These are phyloP conservation scores for Globisporangium apiculatum DNA, from an alignment of 352 stramenopile species.

Conservation along the genomic window DNA sequence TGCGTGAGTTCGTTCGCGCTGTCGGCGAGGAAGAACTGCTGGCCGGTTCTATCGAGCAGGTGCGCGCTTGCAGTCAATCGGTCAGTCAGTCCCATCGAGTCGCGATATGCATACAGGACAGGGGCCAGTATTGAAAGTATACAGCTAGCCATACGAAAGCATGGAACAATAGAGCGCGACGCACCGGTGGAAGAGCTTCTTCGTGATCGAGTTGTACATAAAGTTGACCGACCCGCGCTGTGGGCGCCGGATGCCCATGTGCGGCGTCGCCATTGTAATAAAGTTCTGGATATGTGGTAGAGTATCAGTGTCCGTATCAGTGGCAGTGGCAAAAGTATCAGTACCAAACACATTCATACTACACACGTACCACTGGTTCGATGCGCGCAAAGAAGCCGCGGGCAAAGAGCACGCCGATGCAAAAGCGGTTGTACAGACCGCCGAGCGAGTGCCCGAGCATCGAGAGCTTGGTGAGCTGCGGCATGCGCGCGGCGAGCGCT, in stretches of 20 bases:
- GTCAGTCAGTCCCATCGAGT: too few species aligned
- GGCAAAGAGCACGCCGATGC: conserved; percentile 52
- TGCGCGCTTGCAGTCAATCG: too few species aligned
- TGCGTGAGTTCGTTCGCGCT: conserved; percentile 35
- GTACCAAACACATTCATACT: not conserved
- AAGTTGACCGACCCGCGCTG: conserved; percentile 51
- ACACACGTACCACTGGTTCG: conserved; percentile 42
- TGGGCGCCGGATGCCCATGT: conserved; percentile 65
- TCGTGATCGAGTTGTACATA: conserved; percentile 55
- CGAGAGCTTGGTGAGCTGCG: conserved; percentile 56
- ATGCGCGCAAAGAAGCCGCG: conserved; percentile 65
- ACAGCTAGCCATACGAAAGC: not conserved
- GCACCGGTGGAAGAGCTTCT: conserved; percentile 62
- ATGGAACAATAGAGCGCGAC: not conserved
- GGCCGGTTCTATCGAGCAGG: conserved; percentile 27
- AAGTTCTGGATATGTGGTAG: conserved; percentile 45
- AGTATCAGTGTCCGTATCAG: too few species aligned
- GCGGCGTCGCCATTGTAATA: conserved; percentile 68
- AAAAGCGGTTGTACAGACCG: conserved; percentile 76
- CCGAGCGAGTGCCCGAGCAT: conserved; percentile 75
- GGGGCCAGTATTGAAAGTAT: too few species aligned
- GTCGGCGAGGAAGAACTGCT: conserved; percentile 58
- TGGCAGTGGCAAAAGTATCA: too few species aligned
- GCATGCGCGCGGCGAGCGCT: conserved; percentile 42
- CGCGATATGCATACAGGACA: too few species aligned